Percentiles rank a stretch among this genome's conserved stretches.
Evolutionary conservation across 2,329 filamentous ascomycete genomes (phyloP).

Genomic region (Alternaria postmessia): DNA sequence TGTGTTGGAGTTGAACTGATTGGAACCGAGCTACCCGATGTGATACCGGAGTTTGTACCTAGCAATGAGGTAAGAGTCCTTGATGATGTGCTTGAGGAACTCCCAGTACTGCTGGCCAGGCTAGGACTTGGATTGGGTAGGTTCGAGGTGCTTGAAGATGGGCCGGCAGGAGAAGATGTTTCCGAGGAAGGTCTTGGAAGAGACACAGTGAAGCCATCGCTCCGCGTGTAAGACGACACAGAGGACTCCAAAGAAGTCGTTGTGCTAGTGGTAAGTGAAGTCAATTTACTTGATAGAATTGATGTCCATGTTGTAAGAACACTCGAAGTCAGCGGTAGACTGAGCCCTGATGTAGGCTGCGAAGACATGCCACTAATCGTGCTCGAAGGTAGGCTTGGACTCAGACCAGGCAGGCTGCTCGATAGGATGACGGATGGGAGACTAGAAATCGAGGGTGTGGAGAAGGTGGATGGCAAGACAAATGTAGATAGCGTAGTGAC

Average conservation of each 20-base stretch:
- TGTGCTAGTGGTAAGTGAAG: neutral
- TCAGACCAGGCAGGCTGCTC: neutral
- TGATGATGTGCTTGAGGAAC: neutral
- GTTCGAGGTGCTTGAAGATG: neutral
- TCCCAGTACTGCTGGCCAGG: neutral
- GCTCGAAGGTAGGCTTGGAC: neutral
- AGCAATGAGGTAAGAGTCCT: neutral
- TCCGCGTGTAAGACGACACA: neutral
- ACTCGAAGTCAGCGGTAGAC: neutral
- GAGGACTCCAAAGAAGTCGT: neutral
- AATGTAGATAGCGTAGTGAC: neutral
- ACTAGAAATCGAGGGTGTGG: neutral
- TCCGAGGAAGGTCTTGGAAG: neutral
- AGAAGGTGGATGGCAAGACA: neutral
- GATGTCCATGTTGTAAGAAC: slow-evolving; percentile 4
- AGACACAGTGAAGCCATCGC: neutral
- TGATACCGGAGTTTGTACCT: neutral
- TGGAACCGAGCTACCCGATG: neutral
- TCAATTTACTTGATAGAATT: neutral
- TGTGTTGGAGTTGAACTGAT: neutral
- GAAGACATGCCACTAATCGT: neutral
- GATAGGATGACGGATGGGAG: neutral
- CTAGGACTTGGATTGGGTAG: neutral
- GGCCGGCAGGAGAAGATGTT: neutral
- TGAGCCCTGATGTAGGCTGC: neutral